A percentile compares a stretch with the other conserved stretches of the same genome.
Evolutionary conservation across 148 eudicot genomes (phyloP).

Genomic region (Rhododendron griersonianum): DNA sequence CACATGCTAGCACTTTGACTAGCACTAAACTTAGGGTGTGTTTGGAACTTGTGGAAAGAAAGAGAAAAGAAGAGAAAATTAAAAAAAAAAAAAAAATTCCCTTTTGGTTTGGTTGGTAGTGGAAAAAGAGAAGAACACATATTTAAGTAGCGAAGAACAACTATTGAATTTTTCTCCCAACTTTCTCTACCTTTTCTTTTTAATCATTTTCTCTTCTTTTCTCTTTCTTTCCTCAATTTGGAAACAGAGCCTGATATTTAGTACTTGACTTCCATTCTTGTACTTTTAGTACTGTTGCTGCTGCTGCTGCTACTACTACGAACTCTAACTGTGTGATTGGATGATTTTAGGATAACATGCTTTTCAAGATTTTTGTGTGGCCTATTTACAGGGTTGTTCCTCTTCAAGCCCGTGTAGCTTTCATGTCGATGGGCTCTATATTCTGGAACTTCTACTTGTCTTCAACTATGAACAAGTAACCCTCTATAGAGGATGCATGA

Average conservation of each 20-base stretch:
- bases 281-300: not conserved
- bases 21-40: not conserved
- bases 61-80: too few relatives aligned
- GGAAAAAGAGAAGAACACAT: too few relatives aligned
- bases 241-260: too few relatives aligned
- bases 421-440: slow-evolving; percentile 92
- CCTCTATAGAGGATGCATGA: not conserved
- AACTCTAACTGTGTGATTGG: not conserved
- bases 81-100: too few relatives aligned
- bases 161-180: too few relatives aligned
- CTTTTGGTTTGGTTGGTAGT: too few relatives aligned
- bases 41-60: too few relatives aligned
- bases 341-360: not conserved
- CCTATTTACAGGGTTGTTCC: slow-evolving; percentile 67
- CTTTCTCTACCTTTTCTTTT: too few relatives aligned
- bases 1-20: not conserved
- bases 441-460: slow-evolving; percentile 94
- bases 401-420: slow-evolving; percentile 89
- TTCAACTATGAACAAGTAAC: slow-evolving; percentile 74
- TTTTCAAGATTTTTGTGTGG: slow-evolving; percentile 1
- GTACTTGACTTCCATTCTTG: not conserved
- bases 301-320: not conserved
- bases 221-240: too few relatives aligned
- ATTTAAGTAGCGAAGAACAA: too few relatives aligned
- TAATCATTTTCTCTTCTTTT: too few relatives aligned